Conservation (phyloP, 257 asterid species). For the Euphrasia confusa region DNA sequence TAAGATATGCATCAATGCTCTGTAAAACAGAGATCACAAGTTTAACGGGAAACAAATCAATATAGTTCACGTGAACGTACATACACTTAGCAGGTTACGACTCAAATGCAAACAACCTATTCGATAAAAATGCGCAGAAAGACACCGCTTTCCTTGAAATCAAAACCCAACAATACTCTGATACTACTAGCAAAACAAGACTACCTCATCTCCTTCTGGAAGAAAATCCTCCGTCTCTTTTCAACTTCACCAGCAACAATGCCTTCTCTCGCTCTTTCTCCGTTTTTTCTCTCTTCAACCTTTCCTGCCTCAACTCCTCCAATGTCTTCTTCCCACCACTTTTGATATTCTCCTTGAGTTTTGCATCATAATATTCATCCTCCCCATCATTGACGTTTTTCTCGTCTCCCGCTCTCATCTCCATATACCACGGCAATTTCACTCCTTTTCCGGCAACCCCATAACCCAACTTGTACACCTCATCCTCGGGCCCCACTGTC, state of each 20-base stretch:
- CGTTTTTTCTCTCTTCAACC: conserved; percentile 65
- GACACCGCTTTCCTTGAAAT: neutral
- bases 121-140: neutral
- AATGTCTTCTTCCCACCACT: conserved; percentile 41
- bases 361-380: conserved; percentile 21
- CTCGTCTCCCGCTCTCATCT: conserved; percentile 35
- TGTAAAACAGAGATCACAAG: conserved; percentile 3
- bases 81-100: neutral
- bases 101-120: neutral
- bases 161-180: neutral
- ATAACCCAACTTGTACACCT: conserved; percentile 73
- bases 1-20: neutral
- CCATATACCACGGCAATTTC: conserved; percentile 96
- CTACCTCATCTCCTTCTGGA: conserved; percentile 30
- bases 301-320: conserved; percentile 90
- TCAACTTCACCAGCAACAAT: conserved; percentile 46
- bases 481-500: conserved; percentile 86
- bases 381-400: conserved; percentile 32
- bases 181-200: neutral
- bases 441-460: conserved; percentile 90
- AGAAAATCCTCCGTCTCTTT: conserved; percentile 60
- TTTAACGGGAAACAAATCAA: neutral
- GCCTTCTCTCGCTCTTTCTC: conserved; percentile 84
- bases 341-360: conserved; percentile 30
- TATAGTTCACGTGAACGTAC: neutral